These are phyloP conservation scores for Jamesozyma gamospora DNA, from an alignment of 805 yeast species.

Conservation along the genomic window DNA sequence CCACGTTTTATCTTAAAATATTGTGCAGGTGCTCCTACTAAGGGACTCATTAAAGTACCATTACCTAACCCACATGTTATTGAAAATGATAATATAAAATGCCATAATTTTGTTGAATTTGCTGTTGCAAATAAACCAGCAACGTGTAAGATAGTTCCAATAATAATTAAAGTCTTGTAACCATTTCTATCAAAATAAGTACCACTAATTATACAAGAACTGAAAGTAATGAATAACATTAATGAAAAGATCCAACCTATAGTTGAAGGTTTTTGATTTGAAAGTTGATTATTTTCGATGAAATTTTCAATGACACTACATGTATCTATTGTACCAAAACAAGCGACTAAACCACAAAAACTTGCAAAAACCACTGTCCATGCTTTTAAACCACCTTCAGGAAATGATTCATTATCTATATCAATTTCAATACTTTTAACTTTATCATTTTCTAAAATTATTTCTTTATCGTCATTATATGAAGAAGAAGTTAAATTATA, in stretches of 20 bases:
- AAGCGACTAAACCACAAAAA: slow-evolving; percentile 44
- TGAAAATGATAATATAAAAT: slow-evolving; percentile 50
- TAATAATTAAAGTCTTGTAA: slow-evolving; percentile 32
- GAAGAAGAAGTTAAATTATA: not conserved
- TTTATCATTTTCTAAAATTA: not conserved
- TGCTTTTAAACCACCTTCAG: slow-evolving; percentile 54
- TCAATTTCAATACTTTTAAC: not conserved
- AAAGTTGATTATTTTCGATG: slow-evolving; percentile 45
- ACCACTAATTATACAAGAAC: slow-evolving; percentile 44
- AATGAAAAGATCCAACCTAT: slow-evolving; percentile 60
- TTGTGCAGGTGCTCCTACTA: slow-evolving; percentile 51
- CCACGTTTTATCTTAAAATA: slow-evolving; percentile 55
- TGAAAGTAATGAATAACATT: slow-evolving; percentile 39
- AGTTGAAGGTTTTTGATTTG: slow-evolving; percentile 34
- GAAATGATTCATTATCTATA: slow-evolving; percentile 24
- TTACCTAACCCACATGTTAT: slow-evolving; percentile 47
- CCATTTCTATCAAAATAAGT: slow-evolving; percentile 50
- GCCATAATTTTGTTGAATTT: slow-evolving; percentile 42
- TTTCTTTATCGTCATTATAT: not conserved
- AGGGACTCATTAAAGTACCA: slow-evolving; percentile 47
- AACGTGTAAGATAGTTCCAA: slow-evolving; percentile 35
- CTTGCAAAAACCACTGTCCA: slow-evolving; percentile 49
- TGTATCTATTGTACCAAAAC: slow-evolving; percentile 48
- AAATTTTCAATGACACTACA: slow-evolving; percentile 57
- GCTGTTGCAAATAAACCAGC: slow-evolving; percentile 45